Evolutionary conservation across 2,329 filamentous ascomycete species (phyloP).

Genomic region (Nothopassalora personata): DNA sequence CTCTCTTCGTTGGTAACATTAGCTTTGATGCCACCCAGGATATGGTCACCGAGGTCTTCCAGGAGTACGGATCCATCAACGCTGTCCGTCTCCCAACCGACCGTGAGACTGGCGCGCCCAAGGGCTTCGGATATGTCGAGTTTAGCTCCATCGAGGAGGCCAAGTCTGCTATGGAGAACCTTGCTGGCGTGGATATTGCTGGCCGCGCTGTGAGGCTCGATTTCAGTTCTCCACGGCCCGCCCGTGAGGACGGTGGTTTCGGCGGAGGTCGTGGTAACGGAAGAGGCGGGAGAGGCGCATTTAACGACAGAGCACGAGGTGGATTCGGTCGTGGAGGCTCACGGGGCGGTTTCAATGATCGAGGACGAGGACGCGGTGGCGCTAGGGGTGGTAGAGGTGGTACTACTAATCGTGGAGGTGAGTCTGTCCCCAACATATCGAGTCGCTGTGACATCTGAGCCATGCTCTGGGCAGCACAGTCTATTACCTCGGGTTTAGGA

Average conservation of each 20-base stretch:
- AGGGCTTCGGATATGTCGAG: slow-evolving; percentile 89
- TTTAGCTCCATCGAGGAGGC: slow-evolving; percentile 80
- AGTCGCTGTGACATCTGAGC: too few relatives aligned
- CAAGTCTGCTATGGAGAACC: slow-evolving; percentile 63
- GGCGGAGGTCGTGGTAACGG: slow-evolving; percentile 38
- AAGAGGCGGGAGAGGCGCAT: slow-evolving; percentile 36
- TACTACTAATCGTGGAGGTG: slow-evolving; percentile 39
- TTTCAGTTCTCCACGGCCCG: slow-evolving; percentile 64
- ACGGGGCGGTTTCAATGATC: slow-evolving; percentile 33
- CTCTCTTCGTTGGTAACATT: slow-evolving; percentile 87
- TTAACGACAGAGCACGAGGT: slow-evolving; percentile 33
- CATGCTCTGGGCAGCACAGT: too few relatives aligned
- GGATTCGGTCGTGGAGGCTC: slow-evolving; percentile 32
- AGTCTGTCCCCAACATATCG: slow-evolving; percentile 16
- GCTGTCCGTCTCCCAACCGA: slow-evolving; percentile 86
- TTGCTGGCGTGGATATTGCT: slow-evolving; percentile 66
- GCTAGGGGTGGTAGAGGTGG: slow-evolving; percentile 47
- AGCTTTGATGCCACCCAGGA: slow-evolving; percentile 79
- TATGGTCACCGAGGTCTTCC: slow-evolving; percentile 67
- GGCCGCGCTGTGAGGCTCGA: slow-evolving; percentile 77
- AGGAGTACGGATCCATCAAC: slow-evolving; percentile 62
- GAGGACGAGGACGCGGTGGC: slow-evolving; percentile 45
- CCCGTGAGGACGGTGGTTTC: slow-evolving; percentile 41
- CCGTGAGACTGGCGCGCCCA: slow-evolving; percentile 73
- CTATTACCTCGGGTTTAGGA: too few relatives aligned